These are phyloP conservation scores for Venturia aucupariae DNA, from an alignment of 2,329 filamentous ascomycete species.

Conservation along the genomic window DNA sequence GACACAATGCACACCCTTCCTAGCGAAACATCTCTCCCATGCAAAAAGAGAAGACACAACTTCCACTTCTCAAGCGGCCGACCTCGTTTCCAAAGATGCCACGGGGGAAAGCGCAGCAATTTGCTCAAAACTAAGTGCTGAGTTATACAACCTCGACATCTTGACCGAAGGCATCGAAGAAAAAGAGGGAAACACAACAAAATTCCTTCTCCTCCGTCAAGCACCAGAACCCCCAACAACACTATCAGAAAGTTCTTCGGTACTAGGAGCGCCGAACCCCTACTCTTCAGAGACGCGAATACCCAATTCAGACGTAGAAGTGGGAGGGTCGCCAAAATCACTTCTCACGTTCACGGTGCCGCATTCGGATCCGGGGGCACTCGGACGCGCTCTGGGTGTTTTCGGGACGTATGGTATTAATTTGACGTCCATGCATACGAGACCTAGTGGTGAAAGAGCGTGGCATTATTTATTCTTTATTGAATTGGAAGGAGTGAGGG, in stretches of 20 bases:
- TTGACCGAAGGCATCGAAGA: constrained; percentile 66
- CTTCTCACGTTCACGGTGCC: constrained; percentile 72
- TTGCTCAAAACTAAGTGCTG: constrained; percentile 63
- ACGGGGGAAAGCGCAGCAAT: constrained; percentile 63
- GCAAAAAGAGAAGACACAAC: constrained; percentile 76
- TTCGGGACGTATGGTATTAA: constrained; percentile 69
- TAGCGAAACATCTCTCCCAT: constrained; percentile 54
- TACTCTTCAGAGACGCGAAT: constrained; percentile 14
- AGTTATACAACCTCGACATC: constrained; percentile 57
- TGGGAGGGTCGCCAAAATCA: constrained; percentile 44
- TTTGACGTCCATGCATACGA: constrained; percentile 80
- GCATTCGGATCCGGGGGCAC: constrained; percentile 67
- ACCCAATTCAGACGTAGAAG: constrained; percentile 29
- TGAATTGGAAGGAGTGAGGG: constrained; percentile 64
- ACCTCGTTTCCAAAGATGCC: constrained; percentile 57
- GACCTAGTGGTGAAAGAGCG: constrained; percentile 62
- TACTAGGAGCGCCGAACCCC: not conserved
- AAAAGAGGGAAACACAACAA: constrained; percentile 63
- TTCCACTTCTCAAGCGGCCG: constrained; percentile 77
- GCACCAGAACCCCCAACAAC: not conserved
- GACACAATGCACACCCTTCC: constrained; percentile 76
- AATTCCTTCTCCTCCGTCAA: constrained; percentile 59
- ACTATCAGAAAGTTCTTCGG: not conserved
- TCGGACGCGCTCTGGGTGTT: constrained; percentile 70
- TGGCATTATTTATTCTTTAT: constrained; percentile 97